These are phyloP conservation scores for Boeremia lycopersici DNA, from an alignment of 2,329 filamentous ascomycete genomes.

Conservation along the genomic window DNA sequence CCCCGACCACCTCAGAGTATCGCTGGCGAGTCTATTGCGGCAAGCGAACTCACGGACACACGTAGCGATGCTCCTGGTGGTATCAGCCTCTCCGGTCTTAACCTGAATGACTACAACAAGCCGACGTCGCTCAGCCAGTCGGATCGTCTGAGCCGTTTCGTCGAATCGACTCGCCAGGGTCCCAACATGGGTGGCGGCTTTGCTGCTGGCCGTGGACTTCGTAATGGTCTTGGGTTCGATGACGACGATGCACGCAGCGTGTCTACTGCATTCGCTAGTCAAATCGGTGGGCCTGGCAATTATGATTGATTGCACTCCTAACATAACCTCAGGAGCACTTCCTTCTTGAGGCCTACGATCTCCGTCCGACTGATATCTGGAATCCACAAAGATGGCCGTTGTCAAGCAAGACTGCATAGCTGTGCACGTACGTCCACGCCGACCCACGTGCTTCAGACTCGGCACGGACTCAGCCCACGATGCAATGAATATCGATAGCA, in stretches of 20 bases:
- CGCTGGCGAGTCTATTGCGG: constrained; percentile 89
- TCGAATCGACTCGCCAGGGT: constrained; percentile 79
- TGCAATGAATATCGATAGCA: constrained; percentile 9
- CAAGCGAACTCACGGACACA: constrained; percentile 86
- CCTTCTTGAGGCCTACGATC: constrained; percentile 2
- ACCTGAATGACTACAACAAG: constrained; percentile 73
- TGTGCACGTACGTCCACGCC: neutral
- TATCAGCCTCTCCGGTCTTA: constrained; percentile 85
- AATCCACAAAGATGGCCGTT: neutral
- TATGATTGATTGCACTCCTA: constrained; percentile 57
- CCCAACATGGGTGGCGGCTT: constrained; percentile 48
- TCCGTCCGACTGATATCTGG: constrained; percentile 3
- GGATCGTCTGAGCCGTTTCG: constrained; percentile 91
- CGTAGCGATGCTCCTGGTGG: constrained; percentile 81
- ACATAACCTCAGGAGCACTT: constrained; percentile 9
- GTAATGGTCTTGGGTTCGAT: constrained; percentile 55
- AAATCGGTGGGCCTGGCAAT: constrained; percentile 74
- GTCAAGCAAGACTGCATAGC: constrained; percentile 1
- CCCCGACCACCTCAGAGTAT: constrained; percentile 72
- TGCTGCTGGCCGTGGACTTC: constrained; percentile 51
- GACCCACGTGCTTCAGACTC: constrained; percentile 1
- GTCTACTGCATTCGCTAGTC: constrained; percentile 95
- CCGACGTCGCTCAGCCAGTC: constrained; percentile 77
- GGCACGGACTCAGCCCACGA: constrained; percentile 3
- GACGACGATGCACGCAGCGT: constrained; percentile 97